Conservation (phyloP, 768 basidiomycete species). For the Udeniomyces megalosporus region DNA sequence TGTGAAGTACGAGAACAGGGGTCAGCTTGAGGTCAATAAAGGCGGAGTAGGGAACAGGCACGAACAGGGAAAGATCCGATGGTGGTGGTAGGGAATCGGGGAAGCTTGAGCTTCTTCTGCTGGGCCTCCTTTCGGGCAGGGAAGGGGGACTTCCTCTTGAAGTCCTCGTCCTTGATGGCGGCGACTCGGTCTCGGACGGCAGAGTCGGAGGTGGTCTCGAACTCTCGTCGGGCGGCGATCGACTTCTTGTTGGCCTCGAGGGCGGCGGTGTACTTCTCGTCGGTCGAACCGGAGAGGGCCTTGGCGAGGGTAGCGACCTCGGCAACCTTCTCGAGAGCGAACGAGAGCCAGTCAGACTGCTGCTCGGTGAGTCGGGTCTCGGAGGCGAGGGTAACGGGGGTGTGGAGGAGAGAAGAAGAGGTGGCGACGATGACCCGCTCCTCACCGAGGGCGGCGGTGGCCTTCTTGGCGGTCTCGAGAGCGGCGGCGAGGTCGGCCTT, state of each 20-base stretch:
- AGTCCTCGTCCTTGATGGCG: constrained; percentile 68
- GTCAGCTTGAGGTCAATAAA: neutral
- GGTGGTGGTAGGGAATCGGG: constrained; percentile 96
- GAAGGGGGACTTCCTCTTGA: constrained; percentile 81
- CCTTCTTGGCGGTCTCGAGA: constrained; percentile 67
- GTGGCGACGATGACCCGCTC: constrained; percentile 79
- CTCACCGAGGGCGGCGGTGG: constrained; percentile 61
- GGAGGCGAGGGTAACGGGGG: constrained; percentile 81
- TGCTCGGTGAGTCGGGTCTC: constrained; percentile 78
- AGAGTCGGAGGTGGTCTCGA: constrained; percentile 84
- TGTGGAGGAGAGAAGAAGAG: constrained; percentile 96
- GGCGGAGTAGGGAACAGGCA: constrained; percentile 9
- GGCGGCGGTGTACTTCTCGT: constrained; percentile 45
- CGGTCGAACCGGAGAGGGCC: constrained; percentile 68
- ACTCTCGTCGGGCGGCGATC: constrained; percentile 84
- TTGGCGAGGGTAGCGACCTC: constrained; percentile 82
- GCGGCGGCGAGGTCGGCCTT: constrained; percentile 82
- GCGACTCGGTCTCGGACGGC: constrained; percentile 88
- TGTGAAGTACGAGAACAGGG: constrained; percentile 25
- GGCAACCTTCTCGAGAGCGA: constrained; percentile 84
- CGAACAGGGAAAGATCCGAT: constrained; percentile 92
- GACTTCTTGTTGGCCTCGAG: constrained; percentile 78
- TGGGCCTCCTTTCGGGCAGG: constrained; percentile 71
- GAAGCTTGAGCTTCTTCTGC: constrained; percentile 70
- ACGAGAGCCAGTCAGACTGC: constrained; percentile 96